Evolutionary conservation across 1,284 basidiomycete species (phyloP).

Genomic region (Rhodotorula glutinis): DNA sequence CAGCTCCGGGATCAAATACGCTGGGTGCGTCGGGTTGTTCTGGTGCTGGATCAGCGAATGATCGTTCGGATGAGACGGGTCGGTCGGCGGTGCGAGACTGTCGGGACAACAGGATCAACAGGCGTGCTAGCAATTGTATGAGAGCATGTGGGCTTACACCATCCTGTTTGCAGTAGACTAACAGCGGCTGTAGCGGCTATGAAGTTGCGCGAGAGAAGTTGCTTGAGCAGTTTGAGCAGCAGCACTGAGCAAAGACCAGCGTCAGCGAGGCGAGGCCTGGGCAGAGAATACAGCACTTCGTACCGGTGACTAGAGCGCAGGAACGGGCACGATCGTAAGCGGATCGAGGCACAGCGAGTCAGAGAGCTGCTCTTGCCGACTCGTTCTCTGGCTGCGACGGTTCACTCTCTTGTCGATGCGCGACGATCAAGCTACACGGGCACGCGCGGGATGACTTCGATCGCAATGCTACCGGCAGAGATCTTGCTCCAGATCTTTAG

Average conservation of each 20-base stretch:
- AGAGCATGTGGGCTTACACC: too few relatives aligned
- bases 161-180: too few relatives aligned
- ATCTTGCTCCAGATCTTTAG: conserved; percentile 16
- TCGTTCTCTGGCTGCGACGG: too few relatives aligned
- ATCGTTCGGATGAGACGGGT: conserved; percentile 26
- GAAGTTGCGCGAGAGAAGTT: too few relatives aligned
- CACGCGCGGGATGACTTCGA: background rate
- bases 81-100: conserved; percentile 27
- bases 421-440: too few relatives aligned
- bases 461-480: conserved; percentile 13
- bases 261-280: background rate
- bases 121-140: background rate
- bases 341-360: too few relatives aligned
- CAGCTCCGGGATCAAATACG: conserved; percentile 70
- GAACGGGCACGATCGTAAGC: too few relatives aligned
- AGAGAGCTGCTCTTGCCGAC: too few relatives aligned
- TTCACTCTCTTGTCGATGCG: too few relatives aligned
- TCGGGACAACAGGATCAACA: background rate
- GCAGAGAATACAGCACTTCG: background rate
- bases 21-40: conserved; percentile 56
- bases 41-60: conserved; percentile 30
- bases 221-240: too few relatives aligned
- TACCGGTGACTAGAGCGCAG: too few relatives aligned
- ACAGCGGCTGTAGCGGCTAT: conserved; percentile 4
- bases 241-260: too few relatives aligned